Conservation (phyloP, 1,284 basidiomycete species). For the Tetrapyrgos nigripes region DNA sequence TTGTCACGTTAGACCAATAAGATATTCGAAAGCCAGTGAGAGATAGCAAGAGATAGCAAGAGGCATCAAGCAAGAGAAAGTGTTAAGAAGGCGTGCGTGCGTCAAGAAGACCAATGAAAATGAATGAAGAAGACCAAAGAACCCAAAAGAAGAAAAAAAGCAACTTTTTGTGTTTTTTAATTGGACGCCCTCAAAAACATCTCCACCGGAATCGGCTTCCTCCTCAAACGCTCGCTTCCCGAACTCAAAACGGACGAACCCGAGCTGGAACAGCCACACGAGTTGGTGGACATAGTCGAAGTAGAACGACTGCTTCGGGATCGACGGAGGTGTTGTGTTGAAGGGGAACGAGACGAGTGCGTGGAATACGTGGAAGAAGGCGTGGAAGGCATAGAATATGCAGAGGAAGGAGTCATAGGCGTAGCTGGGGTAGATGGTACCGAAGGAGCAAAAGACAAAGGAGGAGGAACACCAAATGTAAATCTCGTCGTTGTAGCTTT, state of each 20-base stretch:
- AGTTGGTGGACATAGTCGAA: neutral
- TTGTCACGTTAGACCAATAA: too few relatives aligned
- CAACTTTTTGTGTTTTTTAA: neutral
- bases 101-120: too few relatives aligned
- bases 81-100: too few relatives aligned
- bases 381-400: neutral
- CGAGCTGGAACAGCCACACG: neutral
- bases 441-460: neutral
- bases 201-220: slow-evolving; percentile 69
- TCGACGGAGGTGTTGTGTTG: neutral
- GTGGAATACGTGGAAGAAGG: neutral
- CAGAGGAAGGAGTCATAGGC: neutral
- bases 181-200: slow-evolving; percentile 61
- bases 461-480: neutral
- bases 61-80: too few relatives aligned
- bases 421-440: neutral
- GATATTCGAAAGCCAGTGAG: too few relatives aligned
- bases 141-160: neutral
- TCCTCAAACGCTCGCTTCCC: slow-evolving; percentile 49
- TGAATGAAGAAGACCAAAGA: neutral
- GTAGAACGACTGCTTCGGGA: neutral
- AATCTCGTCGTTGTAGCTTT: too few relatives aligned
- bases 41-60: too few relatives aligned
- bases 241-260: neutral
- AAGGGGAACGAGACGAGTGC: neutral